Percentiles rank a stretch among this genome's conserved stretches.
These are phyloP conservation scores for Fusarium tricinctum DNA, from an alignment of 2,329 filamentous ascomycete genomes.

Conservation along the genomic window DNA sequence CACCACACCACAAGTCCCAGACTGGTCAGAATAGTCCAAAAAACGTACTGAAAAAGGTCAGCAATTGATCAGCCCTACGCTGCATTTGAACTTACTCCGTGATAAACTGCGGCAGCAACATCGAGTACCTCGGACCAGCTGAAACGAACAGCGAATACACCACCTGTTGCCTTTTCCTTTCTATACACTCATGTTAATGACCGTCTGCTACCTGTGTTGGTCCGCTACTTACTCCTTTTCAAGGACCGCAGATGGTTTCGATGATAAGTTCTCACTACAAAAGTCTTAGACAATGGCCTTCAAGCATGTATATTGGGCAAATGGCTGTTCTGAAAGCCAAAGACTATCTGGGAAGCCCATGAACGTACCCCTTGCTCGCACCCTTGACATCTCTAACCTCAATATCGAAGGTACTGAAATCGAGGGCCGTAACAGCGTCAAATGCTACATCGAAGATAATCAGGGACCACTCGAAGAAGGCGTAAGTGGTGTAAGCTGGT, in stretches of 20 bases:
- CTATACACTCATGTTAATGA: constrained; percentile 60
- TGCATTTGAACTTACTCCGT: constrained; percentile 74
- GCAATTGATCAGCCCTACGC: constrained; percentile 17
- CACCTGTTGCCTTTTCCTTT: constrained; percentile 80
- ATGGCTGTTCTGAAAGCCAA: constrained; percentile 45
- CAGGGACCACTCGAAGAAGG: constrained; percentile 97
- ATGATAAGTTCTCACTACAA: constrained; percentile 63
- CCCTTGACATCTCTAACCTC: constrained; percentile 91
- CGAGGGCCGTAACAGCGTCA: constrained; percentile 92
- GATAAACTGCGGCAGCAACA: constrained; percentile 89
- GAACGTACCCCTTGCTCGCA: constrained; percentile 97
- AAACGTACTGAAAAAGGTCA: constrained; percentile 76
- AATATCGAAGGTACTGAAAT: constrained; percentile 91
- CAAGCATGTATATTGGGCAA: constrained; percentile 52
- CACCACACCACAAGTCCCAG: constrained; percentile 94
- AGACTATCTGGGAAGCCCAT: constrained; percentile 89
- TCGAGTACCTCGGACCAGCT: constrained; percentile 82
- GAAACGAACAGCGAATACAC: constrained; percentile 79
- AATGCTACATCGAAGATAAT: constrained; percentile 97
- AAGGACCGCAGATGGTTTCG: constrained; percentile 63
- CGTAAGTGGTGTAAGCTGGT: constrained; percentile 94
- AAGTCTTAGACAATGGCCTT: constrained; percentile 57
- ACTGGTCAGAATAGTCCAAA: constrained; percentile 95
- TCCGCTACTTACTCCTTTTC: constrained; percentile 79
- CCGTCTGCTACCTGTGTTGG: background rate